Conservation (phyloP, 129 eudicot genomes). For the Pittosporum tobira region DNA sequence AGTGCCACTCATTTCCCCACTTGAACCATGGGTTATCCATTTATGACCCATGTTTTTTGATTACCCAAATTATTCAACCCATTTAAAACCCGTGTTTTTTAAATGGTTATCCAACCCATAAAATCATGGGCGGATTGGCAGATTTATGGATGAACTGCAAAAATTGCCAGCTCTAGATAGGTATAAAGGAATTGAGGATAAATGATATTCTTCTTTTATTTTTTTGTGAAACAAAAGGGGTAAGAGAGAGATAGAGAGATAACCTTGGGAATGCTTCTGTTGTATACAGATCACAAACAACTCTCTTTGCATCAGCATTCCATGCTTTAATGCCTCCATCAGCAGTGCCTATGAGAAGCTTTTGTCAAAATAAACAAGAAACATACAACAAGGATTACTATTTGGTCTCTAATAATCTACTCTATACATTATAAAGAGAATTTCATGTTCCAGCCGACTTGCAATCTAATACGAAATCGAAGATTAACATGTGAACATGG, state of each 20-base stretch:
- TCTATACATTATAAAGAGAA: no score
- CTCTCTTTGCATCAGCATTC: slow-evolving; percentile 97
- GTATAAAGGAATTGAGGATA: slow-evolving; percentile 5
- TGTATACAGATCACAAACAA: slow-evolving; percentile 88
- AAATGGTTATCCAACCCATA: no score
- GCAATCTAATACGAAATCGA: neutral
- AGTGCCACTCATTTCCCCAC: no score
- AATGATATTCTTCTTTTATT: neutral
- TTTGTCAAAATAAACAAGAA: slow-evolving; percentile 50
- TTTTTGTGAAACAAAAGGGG: neutral
- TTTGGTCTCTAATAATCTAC: slow-evolving; percentile 19
- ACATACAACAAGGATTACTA: slow-evolving; percentile 25
- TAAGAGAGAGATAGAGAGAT: neutral
- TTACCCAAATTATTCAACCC: no score
- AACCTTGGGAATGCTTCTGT: slow-evolving; percentile 74
- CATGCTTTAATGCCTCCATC: slow-evolving; percentile 99
- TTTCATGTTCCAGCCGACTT: neutral
- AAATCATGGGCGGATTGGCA: no score
- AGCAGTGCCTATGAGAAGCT: slow-evolving; percentile 99
- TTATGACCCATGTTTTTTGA: no score
- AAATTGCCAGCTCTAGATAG: no score
- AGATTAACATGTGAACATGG: neutral
- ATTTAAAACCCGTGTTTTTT: no score
- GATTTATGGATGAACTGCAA: no score
- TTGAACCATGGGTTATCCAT: no score